A percentile compares a stretch with the other conserved stretches of the same genome.
phyloP scores from a whole-genome alignment of 805 yeast genomes.

The Priceomyces medius region DNA sequence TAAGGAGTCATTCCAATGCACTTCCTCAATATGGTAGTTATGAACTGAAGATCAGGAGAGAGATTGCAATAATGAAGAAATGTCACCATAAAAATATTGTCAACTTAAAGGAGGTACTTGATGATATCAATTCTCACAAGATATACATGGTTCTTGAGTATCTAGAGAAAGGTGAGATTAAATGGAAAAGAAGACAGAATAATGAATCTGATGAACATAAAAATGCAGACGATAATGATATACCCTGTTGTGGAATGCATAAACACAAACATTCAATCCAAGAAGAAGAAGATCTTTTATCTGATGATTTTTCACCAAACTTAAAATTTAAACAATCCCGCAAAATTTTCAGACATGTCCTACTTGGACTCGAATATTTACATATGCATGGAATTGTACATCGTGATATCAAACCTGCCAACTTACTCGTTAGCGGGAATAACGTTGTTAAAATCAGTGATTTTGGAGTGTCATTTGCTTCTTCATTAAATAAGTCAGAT shows the following conservation, averaged over 20 bases:
- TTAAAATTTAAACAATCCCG: conserved; percentile 67
- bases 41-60: conserved; percentile 38
- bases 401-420: conserved; percentile 95
- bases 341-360: conserved; percentile 75
- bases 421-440: conserved; percentile 67
- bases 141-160: conserved; percentile 89
- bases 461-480: conserved; percentile 89
- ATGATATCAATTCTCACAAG: conserved; percentile 78
- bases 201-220: neutral
- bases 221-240: conserved; percentile 35
- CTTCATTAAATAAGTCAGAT: conserved; percentile 41
- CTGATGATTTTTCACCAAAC: conserved; percentile 49
- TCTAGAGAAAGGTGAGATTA: conserved; percentile 85
- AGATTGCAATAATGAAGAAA: conserved; percentile 48
- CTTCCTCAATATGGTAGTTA: conserved; percentile 18
- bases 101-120: conserved; percentile 62
- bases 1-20: conserved; percentile 21
- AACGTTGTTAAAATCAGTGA: conserved; percentile 89
- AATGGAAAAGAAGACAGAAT: conserved; percentile 54
- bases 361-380: conserved; percentile 83
- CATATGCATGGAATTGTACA: conserved; percentile 91
- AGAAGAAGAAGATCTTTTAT: conserved; percentile 20
- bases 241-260: conserved; percentile 32
- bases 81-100: conserved; percentile 45
- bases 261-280: conserved; percentile 14